Percentiles rank a stretch among this genome's conserved stretches.
phyloP scores from a whole-genome alignment of 495 filamentous ascomycete species.

The Penicillium lividum region DNA sequence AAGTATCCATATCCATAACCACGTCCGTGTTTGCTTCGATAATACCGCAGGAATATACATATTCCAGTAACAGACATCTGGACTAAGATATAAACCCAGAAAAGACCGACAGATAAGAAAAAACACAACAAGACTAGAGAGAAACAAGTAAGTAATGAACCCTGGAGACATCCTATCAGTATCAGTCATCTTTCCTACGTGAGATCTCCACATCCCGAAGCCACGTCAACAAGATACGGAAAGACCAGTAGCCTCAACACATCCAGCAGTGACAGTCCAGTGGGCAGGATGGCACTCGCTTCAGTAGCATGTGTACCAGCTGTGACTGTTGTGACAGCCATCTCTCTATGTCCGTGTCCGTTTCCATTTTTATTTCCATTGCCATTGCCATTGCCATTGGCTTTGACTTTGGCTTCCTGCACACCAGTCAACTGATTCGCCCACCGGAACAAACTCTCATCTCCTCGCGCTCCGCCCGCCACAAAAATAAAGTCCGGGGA shows the following conservation, averaged over 20 bases:
- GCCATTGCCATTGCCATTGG: slow-evolving; percentile 23
- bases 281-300: slow-evolving; percentile 28
- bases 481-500: slow-evolving; percentile 75
- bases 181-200: slow-evolving; percentile 4
- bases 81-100: neutral
- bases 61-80: neutral
- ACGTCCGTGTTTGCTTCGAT: neutral
- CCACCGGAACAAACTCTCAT: slow-evolving; percentile 85
- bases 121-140: neutral
- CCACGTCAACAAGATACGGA: slow-evolving; percentile 4
- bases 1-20: neutral
- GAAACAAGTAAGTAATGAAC: neutral
- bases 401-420: slow-evolving; percentile 31
- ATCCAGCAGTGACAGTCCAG: slow-evolving; percentile 16
- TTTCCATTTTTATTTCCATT: neutral
- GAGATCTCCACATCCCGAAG: slow-evolving; percentile 3
- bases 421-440: slow-evolving; percentile 61
- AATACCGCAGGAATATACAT: neutral
- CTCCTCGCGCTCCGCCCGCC: slow-evolving; percentile 75
- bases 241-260: slow-evolving; percentile 13
- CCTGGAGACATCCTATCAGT: neutral
- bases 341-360: neutral
- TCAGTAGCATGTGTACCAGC: slow-evolving; percentile 54
- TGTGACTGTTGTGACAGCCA: slow-evolving; percentile 65
- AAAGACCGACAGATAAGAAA: neutral